phyloP scores from a whole-genome alignment of 73 alveolate species.

The Stentor roeselii region DNA sequence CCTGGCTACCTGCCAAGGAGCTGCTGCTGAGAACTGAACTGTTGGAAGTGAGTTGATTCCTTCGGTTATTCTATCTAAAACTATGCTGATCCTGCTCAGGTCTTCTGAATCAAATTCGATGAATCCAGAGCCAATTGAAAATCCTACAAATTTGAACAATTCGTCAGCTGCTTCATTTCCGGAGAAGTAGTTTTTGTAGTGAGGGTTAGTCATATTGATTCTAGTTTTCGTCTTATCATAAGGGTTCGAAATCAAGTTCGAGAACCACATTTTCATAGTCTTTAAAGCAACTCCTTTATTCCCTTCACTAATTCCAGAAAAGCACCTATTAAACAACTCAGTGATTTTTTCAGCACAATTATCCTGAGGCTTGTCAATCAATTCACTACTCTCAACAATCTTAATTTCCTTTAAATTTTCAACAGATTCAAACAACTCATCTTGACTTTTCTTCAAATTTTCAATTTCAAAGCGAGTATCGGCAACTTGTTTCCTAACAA shows the following conservation, averaged over 20 bases:
- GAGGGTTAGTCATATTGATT: not conserved
- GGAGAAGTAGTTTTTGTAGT: slow-evolving; percentile 2
- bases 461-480: not conserved
- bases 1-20: slow-evolving; percentile 1
- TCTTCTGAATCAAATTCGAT: not conserved
- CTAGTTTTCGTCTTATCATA: not conserved
- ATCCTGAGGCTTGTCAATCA: no score
- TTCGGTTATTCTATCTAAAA: not conserved
- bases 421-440: not conserved
- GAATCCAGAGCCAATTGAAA: not conserved
- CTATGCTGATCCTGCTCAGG: not conserved
- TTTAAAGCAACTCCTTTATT: not conserved
- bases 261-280: slow-evolving; percentile 6
- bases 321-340: not conserved
- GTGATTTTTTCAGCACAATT: not conserved
- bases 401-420: not conserved
- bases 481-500: not conserved
- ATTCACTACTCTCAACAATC: no score
- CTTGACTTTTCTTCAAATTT: not conserved
- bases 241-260: not conserved
- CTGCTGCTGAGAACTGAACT: not conserved
- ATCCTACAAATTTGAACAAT: not conserved
- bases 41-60: not conserved
- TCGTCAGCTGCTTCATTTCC: not conserved
- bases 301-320: not conserved